phyloP scores from a whole-genome alignment of 2,329 filamentous ascomycete genomes.

The Trichophyton schoenleinii region DNA sequence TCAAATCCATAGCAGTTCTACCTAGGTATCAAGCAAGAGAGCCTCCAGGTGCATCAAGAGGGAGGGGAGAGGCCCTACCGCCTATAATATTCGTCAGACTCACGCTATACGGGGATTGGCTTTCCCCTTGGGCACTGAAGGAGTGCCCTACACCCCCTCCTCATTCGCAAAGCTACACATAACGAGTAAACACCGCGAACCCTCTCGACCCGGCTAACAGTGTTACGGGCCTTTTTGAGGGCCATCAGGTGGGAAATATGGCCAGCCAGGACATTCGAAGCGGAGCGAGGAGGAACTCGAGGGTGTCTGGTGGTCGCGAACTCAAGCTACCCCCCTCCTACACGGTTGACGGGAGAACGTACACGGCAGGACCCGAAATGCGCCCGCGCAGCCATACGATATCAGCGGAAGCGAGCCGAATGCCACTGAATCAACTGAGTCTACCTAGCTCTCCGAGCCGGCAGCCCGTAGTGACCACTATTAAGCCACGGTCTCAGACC shows the following conservation, averaged over 20 bases:
- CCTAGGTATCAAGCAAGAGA: neutral
- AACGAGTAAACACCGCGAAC: neutral
- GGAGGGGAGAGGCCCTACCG: neutral
- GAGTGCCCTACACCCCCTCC: neutral
- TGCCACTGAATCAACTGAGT: neutral
- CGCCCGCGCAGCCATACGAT: neutral
- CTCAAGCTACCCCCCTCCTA: neutral
- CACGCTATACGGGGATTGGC: neutral
- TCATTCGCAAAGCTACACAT: neutral
- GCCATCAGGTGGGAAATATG: neutral
- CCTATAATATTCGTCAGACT: neutral
- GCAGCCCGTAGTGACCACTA: slow-evolving; percentile 20
- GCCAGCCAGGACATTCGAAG: neutral
- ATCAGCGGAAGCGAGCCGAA: neutral
- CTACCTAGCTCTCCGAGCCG: neutral
- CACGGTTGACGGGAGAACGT: neutral
- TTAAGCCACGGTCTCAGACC: slow-evolving; percentile 22
- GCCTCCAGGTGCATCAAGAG: neutral
- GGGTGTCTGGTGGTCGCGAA: neutral
- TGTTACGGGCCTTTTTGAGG: neutral
- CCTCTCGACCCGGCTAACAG: neutral
- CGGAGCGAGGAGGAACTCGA: neutral
- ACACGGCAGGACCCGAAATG: neutral
- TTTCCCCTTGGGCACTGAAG: neutral
- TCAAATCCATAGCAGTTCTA: neutral